phyloP scores from a whole-genome alignment of 2,329 filamentous ascomycete species.

The Phaeoacremonium minimum region DNA sequence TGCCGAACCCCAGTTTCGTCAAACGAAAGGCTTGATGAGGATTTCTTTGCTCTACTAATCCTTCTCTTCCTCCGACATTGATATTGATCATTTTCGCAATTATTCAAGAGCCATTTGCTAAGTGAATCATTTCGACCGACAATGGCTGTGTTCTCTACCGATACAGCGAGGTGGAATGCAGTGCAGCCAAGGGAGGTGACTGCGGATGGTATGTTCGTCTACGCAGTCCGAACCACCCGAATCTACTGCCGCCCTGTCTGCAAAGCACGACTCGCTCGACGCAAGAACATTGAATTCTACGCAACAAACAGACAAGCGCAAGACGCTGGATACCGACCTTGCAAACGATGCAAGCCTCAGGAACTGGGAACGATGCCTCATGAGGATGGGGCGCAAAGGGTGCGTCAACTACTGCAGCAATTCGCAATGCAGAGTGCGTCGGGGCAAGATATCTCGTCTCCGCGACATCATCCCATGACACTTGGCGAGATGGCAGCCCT shows the following conservation, averaged over 20 bases:
- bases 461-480: slow-evolving; percentile 15
- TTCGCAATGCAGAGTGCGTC: slow-evolving; percentile 9
- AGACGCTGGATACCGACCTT: slow-evolving; percentile 46
- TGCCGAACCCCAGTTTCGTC: neutral
- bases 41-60: neutral
- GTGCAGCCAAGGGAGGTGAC: slow-evolving; percentile 25
- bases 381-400: slow-evolving; percentile 36
- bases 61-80: neutral
- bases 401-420: slow-evolving; percentile 21
- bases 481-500: slow-evolving; percentile 43
- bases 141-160: neutral
- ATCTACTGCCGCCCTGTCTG: slow-evolving; percentile 60
- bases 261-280: slow-evolving; percentile 53
- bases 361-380: slow-evolving; percentile 32
- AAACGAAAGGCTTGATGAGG: neutral
- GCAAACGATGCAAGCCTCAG: slow-evolving; percentile 51
- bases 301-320: slow-evolving; percentile 37
- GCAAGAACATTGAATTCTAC: slow-evolving; percentile 57
- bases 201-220: slow-evolving; percentile 35
- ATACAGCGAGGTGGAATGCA: slow-evolving; percentile 25
- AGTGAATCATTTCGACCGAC: neutral
- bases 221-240: slow-evolving; percentile 37
- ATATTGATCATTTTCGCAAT: too few species aligned
- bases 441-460: neutral
- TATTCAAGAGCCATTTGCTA: neutral